Percentiles rank a stretch among this genome's conserved stretches.
phyloP scores from a whole-genome alignment of 2,329 filamentous ascomycete genomes.

The Cryphonectria naterciae region DNA sequence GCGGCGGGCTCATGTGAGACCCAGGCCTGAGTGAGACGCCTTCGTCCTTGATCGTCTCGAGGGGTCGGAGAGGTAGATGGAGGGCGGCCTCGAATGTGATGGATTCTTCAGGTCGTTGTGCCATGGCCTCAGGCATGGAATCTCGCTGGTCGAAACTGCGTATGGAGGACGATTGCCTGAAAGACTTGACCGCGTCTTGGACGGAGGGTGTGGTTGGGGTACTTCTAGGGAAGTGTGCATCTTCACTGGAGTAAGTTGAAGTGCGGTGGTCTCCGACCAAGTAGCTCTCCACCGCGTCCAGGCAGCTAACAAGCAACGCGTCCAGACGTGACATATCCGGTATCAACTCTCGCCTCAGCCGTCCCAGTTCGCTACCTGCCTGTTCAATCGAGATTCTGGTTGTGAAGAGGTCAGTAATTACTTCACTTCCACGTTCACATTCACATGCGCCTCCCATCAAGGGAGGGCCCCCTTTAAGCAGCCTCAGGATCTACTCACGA shows the following conservation, averaged over 20 bases:
- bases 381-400: slow-evolving; percentile 5
- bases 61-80: background rate
- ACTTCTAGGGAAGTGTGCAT: background rate
- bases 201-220: slow-evolving; percentile 16
- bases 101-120: background rate
- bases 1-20: background rate
- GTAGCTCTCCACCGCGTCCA: slow-evolving; percentile 24
- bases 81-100: slow-evolving; percentile 8
- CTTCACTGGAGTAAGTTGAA: background rate
- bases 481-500: slow-evolving; percentile 18
- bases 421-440: background rate
- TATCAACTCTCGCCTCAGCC: slow-evolving; percentile 14
- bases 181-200: slow-evolving; percentile 19
- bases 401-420: slow-evolving; percentile 1
- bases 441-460: background rate
- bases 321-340: slow-evolving; percentile 11
- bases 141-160: slow-evolving; percentile 5
- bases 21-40: background rate
- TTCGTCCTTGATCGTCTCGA: slow-evolving; percentile 9
- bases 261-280: background rate
- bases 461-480: background rate
- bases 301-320: slow-evolving; percentile 18
- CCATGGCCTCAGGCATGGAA: background rate
- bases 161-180: slow-evolving; percentile 10
- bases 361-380: slow-evolving; percentile 13